phyloP scores from a whole-genome alignment of 345 rosid species.

The Lepidium sativum region DNA sequence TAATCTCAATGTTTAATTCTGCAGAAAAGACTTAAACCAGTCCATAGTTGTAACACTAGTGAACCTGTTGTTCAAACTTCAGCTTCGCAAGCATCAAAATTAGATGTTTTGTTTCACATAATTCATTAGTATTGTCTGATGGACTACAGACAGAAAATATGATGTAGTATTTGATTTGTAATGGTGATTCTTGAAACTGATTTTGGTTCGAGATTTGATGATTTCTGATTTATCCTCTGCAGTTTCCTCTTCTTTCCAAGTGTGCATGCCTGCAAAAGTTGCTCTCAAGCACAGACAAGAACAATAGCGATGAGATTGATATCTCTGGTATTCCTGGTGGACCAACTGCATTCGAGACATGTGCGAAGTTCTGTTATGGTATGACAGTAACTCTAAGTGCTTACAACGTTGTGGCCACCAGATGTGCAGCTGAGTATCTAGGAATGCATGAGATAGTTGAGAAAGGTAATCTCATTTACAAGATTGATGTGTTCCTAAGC shows the following conservation, averaged over 20 bases:
- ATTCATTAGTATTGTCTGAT: background rate
- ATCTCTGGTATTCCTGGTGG: slow-evolving; percentile 76
- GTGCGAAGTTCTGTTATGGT: slow-evolving; percentile 83
- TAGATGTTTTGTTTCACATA: background rate
- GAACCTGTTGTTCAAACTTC: background rate
- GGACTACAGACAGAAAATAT: background rate
- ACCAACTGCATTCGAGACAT: slow-evolving; percentile 65
- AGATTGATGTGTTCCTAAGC: slow-evolving; percentile 72
- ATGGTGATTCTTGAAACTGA: background rate
- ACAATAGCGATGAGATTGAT: slow-evolving; percentile 42
- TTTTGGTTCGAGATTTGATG: background rate
- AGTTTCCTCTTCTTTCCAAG: slow-evolving; percentile 90
- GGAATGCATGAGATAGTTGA: slow-evolving; percentile 73
- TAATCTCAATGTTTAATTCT: background rate
- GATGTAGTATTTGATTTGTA: background rate
- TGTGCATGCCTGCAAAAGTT: slow-evolving; percentile 56
- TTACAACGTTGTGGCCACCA: slow-evolving; percentile 57
- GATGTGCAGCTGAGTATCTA: slow-evolving; percentile 77
- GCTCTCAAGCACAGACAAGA: slow-evolving; percentile 37
- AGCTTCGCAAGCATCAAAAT: background rate
- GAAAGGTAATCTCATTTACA: slow-evolving; percentile 75
- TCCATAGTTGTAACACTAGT: background rate
- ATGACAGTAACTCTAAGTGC: slow-evolving; percentile 76
- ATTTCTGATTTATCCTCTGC: slow-evolving; percentile 14
- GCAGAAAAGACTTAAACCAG: background rate